phyloP scores from a whole-genome alignment of 352 stramenopile species.

The Phytopythium montanum region DNA sequence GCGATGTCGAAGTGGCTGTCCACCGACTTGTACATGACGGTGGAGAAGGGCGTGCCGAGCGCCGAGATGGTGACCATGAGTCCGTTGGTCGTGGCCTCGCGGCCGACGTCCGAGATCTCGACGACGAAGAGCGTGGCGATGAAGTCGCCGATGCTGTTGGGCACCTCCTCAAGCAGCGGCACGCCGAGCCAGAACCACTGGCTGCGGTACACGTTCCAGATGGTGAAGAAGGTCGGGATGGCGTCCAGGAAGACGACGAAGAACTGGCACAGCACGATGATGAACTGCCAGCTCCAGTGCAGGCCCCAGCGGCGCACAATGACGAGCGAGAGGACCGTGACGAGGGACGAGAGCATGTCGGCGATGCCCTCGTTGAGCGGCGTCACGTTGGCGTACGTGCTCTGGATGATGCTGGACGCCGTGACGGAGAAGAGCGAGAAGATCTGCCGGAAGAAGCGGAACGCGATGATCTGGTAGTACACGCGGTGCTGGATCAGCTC shows the following conservation, averaged over 20 bases:
- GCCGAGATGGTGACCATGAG: constrained; percentile 40
- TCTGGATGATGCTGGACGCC: constrained; percentile 39
- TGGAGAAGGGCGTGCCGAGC: constrained; percentile 45
- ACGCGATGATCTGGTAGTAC: constrained; percentile 49
- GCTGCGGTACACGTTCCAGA: constrained; percentile 64
- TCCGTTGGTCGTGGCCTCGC: constrained; percentile 44
- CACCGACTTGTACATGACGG: constrained; percentile 53
- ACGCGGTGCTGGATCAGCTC: constrained; percentile 45
- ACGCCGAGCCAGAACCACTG: no score
- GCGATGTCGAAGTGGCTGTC: constrained; percentile 54
- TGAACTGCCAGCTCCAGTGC: constrained; percentile 49
- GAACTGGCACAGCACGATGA: constrained; percentile 37
- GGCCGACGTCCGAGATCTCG: constrained; percentile 43
- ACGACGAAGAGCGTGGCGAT: constrained; percentile 47
- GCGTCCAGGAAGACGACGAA: constrained; percentile 42
- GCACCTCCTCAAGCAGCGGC: constrained; percentile 51
- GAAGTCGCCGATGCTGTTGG: constrained; percentile 40
- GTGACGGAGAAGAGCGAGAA: constrained; percentile 49
- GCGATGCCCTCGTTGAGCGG: constrained; percentile 55
- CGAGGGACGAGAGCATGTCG: constrained; percentile 38
- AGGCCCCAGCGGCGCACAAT: constrained; percentile 40
- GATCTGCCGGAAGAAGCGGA: constrained; percentile 46
- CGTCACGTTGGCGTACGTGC: constrained; percentile 48
- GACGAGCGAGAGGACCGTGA: constrained; percentile 33
- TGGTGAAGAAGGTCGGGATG: constrained; percentile 50